These are phyloP conservation scores for Magnaporthiopsis incrustans DNA, from an alignment of 2,329 filamentous ascomycete species.

Conservation along the genomic window DNA sequence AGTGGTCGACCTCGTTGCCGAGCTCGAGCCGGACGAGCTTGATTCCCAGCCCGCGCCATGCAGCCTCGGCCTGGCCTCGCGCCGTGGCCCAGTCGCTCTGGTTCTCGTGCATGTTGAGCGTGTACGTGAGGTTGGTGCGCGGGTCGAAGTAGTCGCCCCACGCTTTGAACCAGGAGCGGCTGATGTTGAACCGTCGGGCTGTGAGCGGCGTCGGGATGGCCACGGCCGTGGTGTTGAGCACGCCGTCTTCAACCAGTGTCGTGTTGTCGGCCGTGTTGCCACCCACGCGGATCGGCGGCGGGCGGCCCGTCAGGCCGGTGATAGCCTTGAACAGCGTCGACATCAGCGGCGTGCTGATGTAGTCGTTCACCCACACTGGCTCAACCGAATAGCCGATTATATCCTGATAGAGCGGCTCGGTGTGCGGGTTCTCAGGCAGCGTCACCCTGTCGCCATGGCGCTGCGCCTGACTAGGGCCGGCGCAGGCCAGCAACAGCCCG, in stretches of 20 bases:
- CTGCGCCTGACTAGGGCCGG: neutral
- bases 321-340: slow-evolving; percentile 1
- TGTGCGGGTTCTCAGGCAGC: slow-evolving; percentile 4
- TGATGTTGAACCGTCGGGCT: slow-evolving; percentile 11
- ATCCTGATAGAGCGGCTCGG: slow-evolving; percentile 3
- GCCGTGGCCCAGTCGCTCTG: slow-evolving; percentile 8
- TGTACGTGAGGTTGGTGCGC: slow-evolving; percentile 12
- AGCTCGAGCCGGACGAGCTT: slow-evolving; percentile 24
- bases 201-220: slow-evolving; percentile 15
- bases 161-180: slow-evolving; percentile 10
- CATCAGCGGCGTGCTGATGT: slow-evolving; percentile 4
- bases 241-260: neutral
- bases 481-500: neutral
- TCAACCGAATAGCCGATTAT: slow-evolving; percentile 6
- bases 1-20: slow-evolving; percentile 29
- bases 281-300: slow-evolving; percentile 8
- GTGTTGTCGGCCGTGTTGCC: slow-evolving; percentile 9
- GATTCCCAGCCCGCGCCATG: slow-evolving; percentile 15
- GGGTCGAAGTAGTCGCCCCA: slow-evolving; percentile 5
- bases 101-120: slow-evolving; percentile 13
- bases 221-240: slow-evolving; percentile 12
- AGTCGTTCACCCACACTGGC: slow-evolving; percentile 8
- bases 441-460: slow-evolving; percentile 7
- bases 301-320: neutral
- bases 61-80: slow-evolving; percentile 19